Evolutionary conservation across 148 eudicot genomes (phyloP).

Genomic region (Silene uniflora): DNA sequence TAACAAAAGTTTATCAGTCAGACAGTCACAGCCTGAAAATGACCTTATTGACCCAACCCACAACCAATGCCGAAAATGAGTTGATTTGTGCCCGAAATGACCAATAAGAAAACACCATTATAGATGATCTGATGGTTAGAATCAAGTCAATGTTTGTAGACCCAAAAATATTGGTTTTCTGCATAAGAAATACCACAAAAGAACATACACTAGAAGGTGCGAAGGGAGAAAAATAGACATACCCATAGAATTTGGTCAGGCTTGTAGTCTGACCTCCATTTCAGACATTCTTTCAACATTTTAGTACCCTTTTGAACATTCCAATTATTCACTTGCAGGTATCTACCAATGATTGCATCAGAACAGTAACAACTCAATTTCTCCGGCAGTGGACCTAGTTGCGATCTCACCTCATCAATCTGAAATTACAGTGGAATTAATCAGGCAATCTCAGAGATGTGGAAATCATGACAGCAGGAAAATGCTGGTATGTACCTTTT

Average conservation of each 20-base stretch:
- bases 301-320: constrained; percentile 73
- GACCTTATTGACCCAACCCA: no score
- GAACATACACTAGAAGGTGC: no score
- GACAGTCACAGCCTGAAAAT: no score
- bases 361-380: constrained; percentile 55
- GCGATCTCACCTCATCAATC: constrained; percentile 63
- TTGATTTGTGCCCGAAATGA: no score
- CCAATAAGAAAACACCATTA: no score
- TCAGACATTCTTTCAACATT: constrained; percentile 68
- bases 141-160: no score
- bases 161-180: not conserved
- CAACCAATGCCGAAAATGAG: no score
- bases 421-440: constrained; percentile 27
- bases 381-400: constrained; percentile 50
- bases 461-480: not conserved
- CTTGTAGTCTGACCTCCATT: constrained; percentile 71
- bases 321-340: constrained; percentile 72
- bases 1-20: no score
- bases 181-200: not conserved
- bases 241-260: constrained; percentile 90
- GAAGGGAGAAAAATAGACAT: not conserved
- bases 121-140: no score
- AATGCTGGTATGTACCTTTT: constrained; percentile 6
- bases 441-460: no score
- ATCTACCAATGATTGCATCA: constrained; percentile 64